Evolutionary conservation across 345 rosid species (phyloP).

Genomic region (Bruguiera gymnorhiza): DNA sequence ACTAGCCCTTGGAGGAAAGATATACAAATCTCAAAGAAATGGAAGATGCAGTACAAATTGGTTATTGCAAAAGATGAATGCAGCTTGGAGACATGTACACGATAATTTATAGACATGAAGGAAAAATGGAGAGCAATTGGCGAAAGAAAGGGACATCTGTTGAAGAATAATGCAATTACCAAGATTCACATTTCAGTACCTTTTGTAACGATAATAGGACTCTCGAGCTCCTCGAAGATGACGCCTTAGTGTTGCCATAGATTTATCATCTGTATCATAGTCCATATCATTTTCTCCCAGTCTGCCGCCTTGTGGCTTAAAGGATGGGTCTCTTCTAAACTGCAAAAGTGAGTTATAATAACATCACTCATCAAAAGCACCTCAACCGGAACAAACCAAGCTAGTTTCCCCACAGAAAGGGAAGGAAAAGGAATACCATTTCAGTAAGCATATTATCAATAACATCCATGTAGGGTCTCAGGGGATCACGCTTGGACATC

Average conservation of each 20-base stretch:
- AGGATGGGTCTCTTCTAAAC: slow-evolving; percentile 90
- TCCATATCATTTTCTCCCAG: slow-evolving; percentile 99
- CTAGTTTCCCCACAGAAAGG: neutral
- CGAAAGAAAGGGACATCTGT: neutral
- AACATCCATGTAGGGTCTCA: slow-evolving; percentile 93
- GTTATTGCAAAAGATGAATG: neutral
- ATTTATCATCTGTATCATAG: slow-evolving; percentile 96
- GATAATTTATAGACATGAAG: neutral
- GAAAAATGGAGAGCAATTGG: neutral
- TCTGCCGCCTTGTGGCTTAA: slow-evolving; percentile 97
- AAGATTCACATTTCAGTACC: slow-evolving; percentile 40
- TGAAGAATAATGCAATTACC: neutral
- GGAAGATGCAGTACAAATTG: neutral
- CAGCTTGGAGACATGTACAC: too few relatives aligned
- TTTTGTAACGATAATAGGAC: slow-evolving; percentile 87
- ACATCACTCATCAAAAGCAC: slow-evolving; percentile 3
- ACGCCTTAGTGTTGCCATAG: slow-evolving; percentile 97
- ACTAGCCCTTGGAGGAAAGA: neutral
- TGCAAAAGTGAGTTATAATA: slow-evolving; percentile 35
- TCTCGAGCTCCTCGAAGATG: slow-evolving; percentile 92
- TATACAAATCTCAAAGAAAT: neutral
- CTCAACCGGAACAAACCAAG: neutral
- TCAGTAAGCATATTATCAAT: slow-evolving; percentile 81
- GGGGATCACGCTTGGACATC: slow-evolving; percentile 97
- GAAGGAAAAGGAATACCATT: slow-evolving; percentile 52